A percentile compares a stretch with the other conserved stretches of the same genome.
These are phyloP conservation scores for Phanerochaete sordida DNA, from an alignment of 768 basidiomycete genomes.

Conservation along the genomic window DNA sequence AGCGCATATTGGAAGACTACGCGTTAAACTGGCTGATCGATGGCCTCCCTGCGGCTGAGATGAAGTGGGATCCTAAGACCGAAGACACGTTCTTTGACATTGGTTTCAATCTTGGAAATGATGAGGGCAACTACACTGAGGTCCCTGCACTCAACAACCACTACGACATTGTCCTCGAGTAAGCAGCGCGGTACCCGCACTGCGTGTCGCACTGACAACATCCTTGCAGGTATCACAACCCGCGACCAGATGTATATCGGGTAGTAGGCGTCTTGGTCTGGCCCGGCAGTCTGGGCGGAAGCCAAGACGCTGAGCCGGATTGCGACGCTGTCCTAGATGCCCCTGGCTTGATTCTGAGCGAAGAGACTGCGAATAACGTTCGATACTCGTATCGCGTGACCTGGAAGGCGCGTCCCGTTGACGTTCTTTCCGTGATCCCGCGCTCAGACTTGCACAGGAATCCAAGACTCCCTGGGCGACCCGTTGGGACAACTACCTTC, in stretches of 20 bases:
- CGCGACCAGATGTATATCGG: conserved; percentile 66
- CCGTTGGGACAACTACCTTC: conserved; percentile 95
- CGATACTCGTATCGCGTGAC: conserved; percentile 86
- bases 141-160: conserved; percentile 85
- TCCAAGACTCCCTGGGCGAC: conserved; percentile 91
- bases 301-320: conserved; percentile 45
- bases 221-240: conserved; percentile 69
- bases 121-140: conserved; percentile 55
- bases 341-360: conserved; percentile 54
- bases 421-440: background rate
- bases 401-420: conserved; percentile 63
- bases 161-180: conserved; percentile 83
- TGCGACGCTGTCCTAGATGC: conserved; percentile 43
- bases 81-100: conserved; percentile 90
- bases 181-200: conserved; percentile 11
- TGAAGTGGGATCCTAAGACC: conserved; percentile 77
- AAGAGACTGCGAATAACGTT: conserved; percentile 56
- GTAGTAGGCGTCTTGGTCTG: conserved; percentile 94
- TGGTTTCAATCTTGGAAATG: conserved; percentile 86
- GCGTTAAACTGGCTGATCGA: conserved; percentile 94
- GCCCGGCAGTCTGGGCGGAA: conserved; percentile 65
- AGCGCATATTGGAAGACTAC: conserved; percentile 89
- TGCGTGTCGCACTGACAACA: background rate
- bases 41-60: conserved; percentile 90
- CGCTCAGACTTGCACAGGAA: conserved; percentile 43